A percentile compares a stretch with the other conserved stretches of the same genome.
Conservation (phyloP, 116 monocot genomes). For the Trichopus zeylanicus region DNA sequence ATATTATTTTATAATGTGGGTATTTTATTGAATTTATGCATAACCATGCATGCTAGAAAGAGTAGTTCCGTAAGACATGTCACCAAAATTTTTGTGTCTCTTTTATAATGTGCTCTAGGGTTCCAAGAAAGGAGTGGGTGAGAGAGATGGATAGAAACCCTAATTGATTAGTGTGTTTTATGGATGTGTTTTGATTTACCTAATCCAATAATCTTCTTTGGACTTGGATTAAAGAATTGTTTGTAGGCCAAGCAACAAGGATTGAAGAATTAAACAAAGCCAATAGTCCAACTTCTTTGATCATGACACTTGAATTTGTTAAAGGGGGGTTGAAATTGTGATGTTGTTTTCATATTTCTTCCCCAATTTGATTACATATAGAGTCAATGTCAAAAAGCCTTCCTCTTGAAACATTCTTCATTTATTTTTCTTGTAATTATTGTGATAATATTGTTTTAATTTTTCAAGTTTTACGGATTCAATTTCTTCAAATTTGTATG, state of each 20-base stretch:
- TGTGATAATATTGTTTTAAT: too few relatives aligned
- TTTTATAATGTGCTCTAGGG: too few relatives aligned
- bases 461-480: too few relatives aligned
- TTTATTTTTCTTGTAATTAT: too few relatives aligned
- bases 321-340: constrained; percentile 10
- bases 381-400: constrained; percentile 4
- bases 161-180: constrained; percentile 1
- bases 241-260: constrained; percentile 6
- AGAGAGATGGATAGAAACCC: background rate
- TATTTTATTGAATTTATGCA: too few relatives aligned
- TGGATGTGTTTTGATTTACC: constrained; percentile 18
- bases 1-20: too few relatives aligned
- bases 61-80: too few relatives aligned
- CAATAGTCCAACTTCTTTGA: constrained; percentile 24
- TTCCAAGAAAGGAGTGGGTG: constrained; percentile 22
- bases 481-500: too few relatives aligned
- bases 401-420: constrained; percentile 2
- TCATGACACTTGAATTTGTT: constrained; percentile 12
- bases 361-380: constrained; percentile 6
- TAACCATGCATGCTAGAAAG: too few relatives aligned
- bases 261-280: constrained; percentile 3
- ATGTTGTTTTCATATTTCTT: constrained; percentile 12
- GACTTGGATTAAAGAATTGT: constrained; percentile 1
- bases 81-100: too few relatives aligned
- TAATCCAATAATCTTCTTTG: constrained; percentile 20